Percentiles rank a stretch among this genome's conserved stretches.
These are phyloP conservation scores for Metschnikowia matae DNA, from an alignment of 805 yeast species.

Conservation along the genomic window DNA sequence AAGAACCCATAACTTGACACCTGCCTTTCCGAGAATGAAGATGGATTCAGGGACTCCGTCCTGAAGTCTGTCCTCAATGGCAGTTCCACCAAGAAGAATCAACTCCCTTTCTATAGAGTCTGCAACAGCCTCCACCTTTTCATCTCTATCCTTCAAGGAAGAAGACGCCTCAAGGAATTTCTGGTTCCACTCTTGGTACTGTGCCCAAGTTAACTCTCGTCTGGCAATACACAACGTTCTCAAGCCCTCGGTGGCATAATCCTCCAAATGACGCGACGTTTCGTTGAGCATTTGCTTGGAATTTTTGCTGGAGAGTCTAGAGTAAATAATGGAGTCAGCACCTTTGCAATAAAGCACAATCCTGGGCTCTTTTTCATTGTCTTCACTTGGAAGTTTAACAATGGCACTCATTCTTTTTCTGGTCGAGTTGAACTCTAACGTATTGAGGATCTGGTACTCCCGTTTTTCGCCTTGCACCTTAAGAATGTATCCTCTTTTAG, in stretches of 20 bases:
- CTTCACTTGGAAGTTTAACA: conserved; percentile 56
- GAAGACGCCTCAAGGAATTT: conserved; percentile 64
- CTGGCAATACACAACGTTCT: conserved; percentile 80
- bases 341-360: conserved; percentile 76
- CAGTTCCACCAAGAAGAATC: conserved; percentile 73
- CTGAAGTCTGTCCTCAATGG: conserved; percentile 80
- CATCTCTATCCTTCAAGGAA: conserved; percentile 61
- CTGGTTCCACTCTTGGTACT: conserved; percentile 60
- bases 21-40: conserved; percentile 64
- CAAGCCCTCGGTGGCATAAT: conserved; percentile 78
- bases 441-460: conserved; percentile 68
- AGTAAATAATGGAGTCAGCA: conserved; percentile 77
- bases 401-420: conserved; percentile 87
- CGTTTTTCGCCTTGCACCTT: conserved; percentile 66
- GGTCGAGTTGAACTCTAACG: conserved; percentile 76
- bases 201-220: conserved; percentile 57
- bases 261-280: conserved; percentile 72
- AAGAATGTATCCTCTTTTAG: conserved; percentile 63
- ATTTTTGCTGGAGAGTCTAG: conserved; percentile 51
- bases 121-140: conserved; percentile 67
- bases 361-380: conserved; percentile 30
- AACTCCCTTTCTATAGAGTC: conserved; percentile 68
- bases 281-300: conserved; percentile 47
- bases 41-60: conserved; percentile 86
- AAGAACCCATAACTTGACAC: conserved; percentile 80